Evolutionary conservation across 2,329 filamentous ascomycete species (phyloP), one percentile per base, ranked within the genome.

Genomic region (Beauveria sp.): DNA sequence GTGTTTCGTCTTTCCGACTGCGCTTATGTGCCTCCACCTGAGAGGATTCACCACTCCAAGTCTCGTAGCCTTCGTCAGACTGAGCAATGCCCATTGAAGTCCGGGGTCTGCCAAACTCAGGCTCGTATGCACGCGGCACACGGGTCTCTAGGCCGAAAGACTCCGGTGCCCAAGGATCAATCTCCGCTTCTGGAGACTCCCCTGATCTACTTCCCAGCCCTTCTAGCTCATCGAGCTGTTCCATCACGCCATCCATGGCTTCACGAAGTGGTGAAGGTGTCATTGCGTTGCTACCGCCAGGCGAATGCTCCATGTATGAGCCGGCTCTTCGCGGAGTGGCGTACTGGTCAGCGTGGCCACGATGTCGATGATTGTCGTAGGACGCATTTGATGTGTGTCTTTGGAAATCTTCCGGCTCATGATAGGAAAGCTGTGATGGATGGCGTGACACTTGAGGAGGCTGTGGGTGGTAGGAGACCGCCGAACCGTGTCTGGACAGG

Each of bases 181-280:
- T 74, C 0, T 83, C 77, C 0, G 81, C 77, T 47, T 84, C 80
- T 1, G 84, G 81, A 30, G 83, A 80, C 40, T 83, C 80, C 68
- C 64, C 79, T 61, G 81, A 80, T 47, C 83, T 78, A 67, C 87
- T 79, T 20, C 88, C 68, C 0, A 72, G 61, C 7, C 70, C 69
- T 24, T 71, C 73, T 79, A 99, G 90, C 63, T 92, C 92, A 70
- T 96, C 88, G 48, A 99, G 76, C 61, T 94, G 96, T 66, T 94
- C 91, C 85, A 97, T 97, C 4, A 99, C 92, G 73, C 96, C 93
- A 70, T 97, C 93, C 92, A 99, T 99, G 1, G 94, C 94, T 72
- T 92, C 91, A 62, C 94, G 84, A 3, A 99, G 77, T 0, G 94
- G 94, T 2, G 94, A 97, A 1, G 94, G 94, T 0, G 94, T 99